Conservation (phyloP, 2,329 filamentous ascomycete genomes). For the Colletotrichum sp. region DNA sequence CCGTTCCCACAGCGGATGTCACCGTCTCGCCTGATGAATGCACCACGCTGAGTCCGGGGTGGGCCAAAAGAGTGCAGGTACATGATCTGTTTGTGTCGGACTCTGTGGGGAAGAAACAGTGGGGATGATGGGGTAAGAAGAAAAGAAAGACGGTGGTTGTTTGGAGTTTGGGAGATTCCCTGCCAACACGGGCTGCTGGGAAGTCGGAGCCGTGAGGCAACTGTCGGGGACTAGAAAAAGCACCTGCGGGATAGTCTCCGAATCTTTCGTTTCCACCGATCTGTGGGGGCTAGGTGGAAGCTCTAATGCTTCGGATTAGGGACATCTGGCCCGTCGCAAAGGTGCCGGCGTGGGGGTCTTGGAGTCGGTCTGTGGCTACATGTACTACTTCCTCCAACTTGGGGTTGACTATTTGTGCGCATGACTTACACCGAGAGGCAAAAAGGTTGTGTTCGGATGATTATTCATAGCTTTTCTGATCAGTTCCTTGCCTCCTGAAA, state of each 20-base stretch:
- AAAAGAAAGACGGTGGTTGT: not conserved
- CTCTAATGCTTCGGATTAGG: not conserved
- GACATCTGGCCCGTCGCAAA: not conserved
- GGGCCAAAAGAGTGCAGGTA: not conserved
- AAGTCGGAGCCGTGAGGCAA: not conserved
- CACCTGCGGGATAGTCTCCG: slow-evolving; percentile 1
- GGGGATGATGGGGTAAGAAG: slow-evolving; percentile 7
- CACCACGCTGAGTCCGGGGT: not conserved
- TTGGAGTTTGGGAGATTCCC: not conserved
- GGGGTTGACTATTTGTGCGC: not conserved
- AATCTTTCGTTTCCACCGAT: not conserved
- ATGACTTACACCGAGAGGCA: not conserved
- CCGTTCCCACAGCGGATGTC: slow-evolving; percentile 11
- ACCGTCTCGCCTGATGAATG: slow-evolving; percentile 14
- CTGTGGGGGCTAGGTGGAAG: slow-evolving; percentile 8
- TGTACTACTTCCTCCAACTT: not conserved
- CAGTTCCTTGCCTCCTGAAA: not conserved
- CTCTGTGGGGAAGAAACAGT: slow-evolving; percentile 16
- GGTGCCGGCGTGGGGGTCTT: slow-evolving; percentile 12
- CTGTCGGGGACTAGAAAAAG: not conserved
- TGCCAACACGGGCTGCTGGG: not conserved
- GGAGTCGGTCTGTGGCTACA: not conserved
- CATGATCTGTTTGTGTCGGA: slow-evolving; percentile 6
- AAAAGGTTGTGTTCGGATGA: not conserved
- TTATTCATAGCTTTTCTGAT: not conserved